Percentiles rank a stretch among this genome's conserved stretches.
These are phyloP conservation scores for Sabuloglossum arenarium DNA, from an alignment of 495 filamentous ascomycete genomes.

Conservation along the genomic window DNA sequence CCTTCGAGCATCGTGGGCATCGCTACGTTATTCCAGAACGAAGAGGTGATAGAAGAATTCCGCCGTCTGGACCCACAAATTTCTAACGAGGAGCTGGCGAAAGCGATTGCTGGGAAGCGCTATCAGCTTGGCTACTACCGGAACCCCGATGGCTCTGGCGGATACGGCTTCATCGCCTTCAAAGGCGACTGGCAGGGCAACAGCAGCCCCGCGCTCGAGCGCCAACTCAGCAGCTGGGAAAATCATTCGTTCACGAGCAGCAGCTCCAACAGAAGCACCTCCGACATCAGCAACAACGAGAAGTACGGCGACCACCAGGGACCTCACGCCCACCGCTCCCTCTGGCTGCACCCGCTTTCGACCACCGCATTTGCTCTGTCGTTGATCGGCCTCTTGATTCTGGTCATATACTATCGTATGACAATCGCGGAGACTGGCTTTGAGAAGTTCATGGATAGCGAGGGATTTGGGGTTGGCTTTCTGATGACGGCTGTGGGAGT, in stretches of 20 bases:
- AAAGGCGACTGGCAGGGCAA: background rate
- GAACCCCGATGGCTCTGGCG: background rate
- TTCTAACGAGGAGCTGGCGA: constrained; percentile 3
- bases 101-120: background rate
- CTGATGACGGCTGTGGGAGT: constrained; percentile 7
- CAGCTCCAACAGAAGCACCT: background rate
- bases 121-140: background rate
- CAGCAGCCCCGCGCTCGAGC: background rate
- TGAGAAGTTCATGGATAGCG: constrained; percentile 10
- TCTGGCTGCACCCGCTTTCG: background rate
- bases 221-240: no score
- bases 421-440: constrained; percentile 1
- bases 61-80: background rate
- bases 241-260: no score
- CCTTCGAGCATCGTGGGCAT: constrained; percentile 5
- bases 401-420: background rate
- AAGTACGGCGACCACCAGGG: background rate
- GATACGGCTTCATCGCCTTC: background rate
- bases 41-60: constrained; percentile 7
- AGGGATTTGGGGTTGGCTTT: constrained; percentile 11
- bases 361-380: background rate
- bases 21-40: constrained; percentile 4
- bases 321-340: background rate
- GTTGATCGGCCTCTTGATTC: background rate
- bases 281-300: background rate